A percentile compares a stretch with the other conserved stretches of the same genome.
Evolutionary conservation across 345 rosid species (phyloP).

Genomic region (Populus ilicifolia): DNA sequence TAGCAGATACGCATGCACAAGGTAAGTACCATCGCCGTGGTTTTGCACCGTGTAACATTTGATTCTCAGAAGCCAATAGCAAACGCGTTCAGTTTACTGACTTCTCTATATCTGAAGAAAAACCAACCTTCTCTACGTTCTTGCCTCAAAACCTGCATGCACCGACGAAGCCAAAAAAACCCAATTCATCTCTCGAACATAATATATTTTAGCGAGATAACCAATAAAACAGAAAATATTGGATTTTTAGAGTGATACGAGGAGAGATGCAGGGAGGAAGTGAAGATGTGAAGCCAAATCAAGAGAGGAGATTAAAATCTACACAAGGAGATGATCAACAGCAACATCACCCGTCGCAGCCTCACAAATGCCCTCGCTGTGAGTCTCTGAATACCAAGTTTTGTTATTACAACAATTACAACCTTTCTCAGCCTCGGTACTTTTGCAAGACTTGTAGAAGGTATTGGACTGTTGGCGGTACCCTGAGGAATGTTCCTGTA

Average conservation of each 20-base stretch:
- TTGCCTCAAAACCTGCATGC: slow-evolving; percentile 23
- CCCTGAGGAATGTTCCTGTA: slow-evolving; percentile 60
- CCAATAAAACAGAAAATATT: background rate
- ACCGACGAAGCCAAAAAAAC: slow-evolving; percentile 4
- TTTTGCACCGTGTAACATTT: slow-evolving; percentile 1
- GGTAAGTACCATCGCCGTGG: slow-evolving; percentile 9
- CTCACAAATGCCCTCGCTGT: slow-evolving; percentile 61
- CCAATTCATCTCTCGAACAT: background rate
- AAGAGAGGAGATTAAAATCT: slow-evolving; percentile 33
- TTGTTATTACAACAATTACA: slow-evolving; percentile 72
- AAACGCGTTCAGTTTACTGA: slow-evolving; percentile 20
- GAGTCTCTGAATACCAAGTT: slow-evolving; percentile 63
- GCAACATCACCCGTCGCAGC: slow-evolving; percentile 24
- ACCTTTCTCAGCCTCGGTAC: slow-evolving; percentile 64
- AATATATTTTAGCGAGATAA: background rate
- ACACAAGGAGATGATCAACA: slow-evolving; percentile 19
- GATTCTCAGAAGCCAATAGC: slow-evolving; percentile 7
- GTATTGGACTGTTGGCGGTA: slow-evolving; percentile 75
- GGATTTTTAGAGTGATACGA: background rate
- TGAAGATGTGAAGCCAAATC: slow-evolving; percentile 27
- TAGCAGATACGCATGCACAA: slow-evolving; percentile 2
- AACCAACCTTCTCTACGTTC: background rate
- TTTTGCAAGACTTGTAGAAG: slow-evolving; percentile 68
- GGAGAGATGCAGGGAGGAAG: slow-evolving; percentile 25
- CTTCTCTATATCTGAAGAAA: slow-evolving; percentile 14